Conservation (phyloP, 345 rosid species). For the Acer yangbiense region DNA sequence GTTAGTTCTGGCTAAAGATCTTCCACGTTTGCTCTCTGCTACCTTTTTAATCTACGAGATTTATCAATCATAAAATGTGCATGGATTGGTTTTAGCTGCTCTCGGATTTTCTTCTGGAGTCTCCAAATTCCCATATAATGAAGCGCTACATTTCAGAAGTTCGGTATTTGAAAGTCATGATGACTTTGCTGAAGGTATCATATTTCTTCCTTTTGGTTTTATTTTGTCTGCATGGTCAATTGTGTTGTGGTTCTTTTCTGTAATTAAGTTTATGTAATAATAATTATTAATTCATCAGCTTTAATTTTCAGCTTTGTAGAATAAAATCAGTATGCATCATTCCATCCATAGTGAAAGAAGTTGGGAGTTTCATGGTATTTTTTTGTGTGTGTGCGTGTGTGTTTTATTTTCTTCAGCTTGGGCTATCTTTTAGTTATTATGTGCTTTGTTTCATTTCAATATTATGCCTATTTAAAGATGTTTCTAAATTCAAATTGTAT, state of each 20-base stretch:
- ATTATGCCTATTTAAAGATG: neutral
- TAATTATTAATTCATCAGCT: neutral
- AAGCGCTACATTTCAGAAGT: constrained; percentile 90
- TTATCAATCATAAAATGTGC: constrained; percentile 16
- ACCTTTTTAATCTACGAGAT: constrained; percentile 13
- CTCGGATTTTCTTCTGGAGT: constrained; percentile 89
- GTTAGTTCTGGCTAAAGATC: constrained; percentile 42
- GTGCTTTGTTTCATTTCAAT: constrained; percentile 2
- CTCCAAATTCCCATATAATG: constrained; percentile 86
- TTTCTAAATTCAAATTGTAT: neutral
- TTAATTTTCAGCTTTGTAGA: neutral
- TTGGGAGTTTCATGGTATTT: neutral
- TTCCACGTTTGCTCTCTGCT: constrained; percentile 4
- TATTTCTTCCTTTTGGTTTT: constrained; percentile 1
- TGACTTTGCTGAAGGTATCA: constrained; percentile 82
- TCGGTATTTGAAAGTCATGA: constrained; percentile 85
- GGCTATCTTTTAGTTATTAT: neutral
- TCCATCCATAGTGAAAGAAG: neutral
- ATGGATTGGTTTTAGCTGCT: constrained; percentile 67
- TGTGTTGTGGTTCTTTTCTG: neutral
- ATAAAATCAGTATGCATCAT: neutral
- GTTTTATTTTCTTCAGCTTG: neutral
- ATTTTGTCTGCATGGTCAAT: constrained; percentile 12
- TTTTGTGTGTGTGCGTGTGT: neutral
- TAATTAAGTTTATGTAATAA: constrained; percentile 6